These are phyloP conservation scores for Capillidium heterosporum DNA, from an alignment of 371 early-diverging fungal species.

Conservation along the genomic window DNA sequence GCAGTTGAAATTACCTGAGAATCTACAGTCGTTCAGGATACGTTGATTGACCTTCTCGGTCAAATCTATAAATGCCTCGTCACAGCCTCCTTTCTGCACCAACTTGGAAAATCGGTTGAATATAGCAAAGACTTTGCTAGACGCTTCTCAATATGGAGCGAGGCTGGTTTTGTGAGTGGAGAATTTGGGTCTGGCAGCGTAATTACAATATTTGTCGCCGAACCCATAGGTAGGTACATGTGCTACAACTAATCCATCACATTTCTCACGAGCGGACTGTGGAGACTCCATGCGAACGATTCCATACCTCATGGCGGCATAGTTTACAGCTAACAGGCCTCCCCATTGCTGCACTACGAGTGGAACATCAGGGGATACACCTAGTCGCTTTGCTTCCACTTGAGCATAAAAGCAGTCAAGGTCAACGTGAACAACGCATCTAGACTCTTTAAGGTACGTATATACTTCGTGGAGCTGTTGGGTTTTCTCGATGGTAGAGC, in stretches of 20 bases:
- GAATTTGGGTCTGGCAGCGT: constrained; percentile 43
- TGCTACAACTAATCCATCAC: constrained; percentile 41
- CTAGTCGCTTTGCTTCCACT: constrained; percentile 54
- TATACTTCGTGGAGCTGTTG: no score
- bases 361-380: constrained; percentile 42
- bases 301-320: constrained; percentile 8
- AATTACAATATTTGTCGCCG: constrained; percentile 37
- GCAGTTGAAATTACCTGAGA: not conserved
- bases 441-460: not conserved
- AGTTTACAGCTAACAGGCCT: constrained; percentile 65
- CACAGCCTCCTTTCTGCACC: not conserved
- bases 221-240: constrained; percentile 72
- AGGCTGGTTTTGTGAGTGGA: constrained; percentile 78
- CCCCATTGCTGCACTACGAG: constrained; percentile 86
- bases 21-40: not conserved
- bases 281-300: not conserved
- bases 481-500: no score
- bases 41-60: not conserved
- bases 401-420: not conserved
- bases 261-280: not conserved
- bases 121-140: constrained; percentile 46
- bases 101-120: constrained; percentile 31
- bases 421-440: not conserved
- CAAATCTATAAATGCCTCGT: constrained; percentile 2
- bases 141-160: constrained; percentile 58